Conservation (phyloP, 148 eudicot species). For the Limonium bicolor region DNA sequence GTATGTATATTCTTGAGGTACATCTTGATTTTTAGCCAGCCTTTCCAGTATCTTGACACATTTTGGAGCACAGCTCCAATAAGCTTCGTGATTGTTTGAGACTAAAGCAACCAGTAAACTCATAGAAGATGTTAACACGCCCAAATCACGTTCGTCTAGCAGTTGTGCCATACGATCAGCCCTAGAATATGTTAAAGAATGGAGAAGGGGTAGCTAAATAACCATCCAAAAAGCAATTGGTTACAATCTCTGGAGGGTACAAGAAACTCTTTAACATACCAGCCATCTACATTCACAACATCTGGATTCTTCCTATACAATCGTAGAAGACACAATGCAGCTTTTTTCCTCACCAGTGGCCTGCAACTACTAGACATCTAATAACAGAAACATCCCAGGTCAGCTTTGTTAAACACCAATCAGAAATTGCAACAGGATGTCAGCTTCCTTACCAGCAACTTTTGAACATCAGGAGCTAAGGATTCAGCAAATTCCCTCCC, state of each 20-base stretch:
- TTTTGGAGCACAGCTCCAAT: slow-evolving; percentile 94
- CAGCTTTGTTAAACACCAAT: slow-evolving; percentile 4
- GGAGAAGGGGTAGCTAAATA: no score
- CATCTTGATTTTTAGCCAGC: slow-evolving; percentile 86
- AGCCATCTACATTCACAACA: slow-evolving; percentile 88
- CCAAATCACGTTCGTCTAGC: slow-evolving; percentile 89
- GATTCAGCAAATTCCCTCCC: slow-evolving; percentile 96
- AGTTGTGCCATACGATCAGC: slow-evolving; percentile 94
- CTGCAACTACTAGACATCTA: slow-evolving; percentile 92
- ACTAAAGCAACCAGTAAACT: slow-evolving; percentile 90
- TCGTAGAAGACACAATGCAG: slow-evolving; percentile 88
- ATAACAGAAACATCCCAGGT: slow-evolving; percentile 11
- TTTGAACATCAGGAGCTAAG: slow-evolving; percentile 93
- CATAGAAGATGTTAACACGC: slow-evolving; percentile 83
- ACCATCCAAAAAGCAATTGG: no score
- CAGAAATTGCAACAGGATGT: background rate
- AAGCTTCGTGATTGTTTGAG: slow-evolving; percentile 81
- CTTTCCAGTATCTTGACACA: slow-evolving; percentile 87
- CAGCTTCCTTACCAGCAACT: slow-evolving; percentile 51
- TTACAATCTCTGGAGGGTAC: no score
- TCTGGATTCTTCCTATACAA: slow-evolving; percentile 89
- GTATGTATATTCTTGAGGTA: slow-evolving; percentile 94
- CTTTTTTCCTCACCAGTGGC: slow-evolving; percentile 96
- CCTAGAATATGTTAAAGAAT: slow-evolving; percentile 27
- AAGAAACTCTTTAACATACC: slow-evolving; percentile 30